Evolutionary conservation across 208 protist species (phyloP), one percentile per base, ranked within the genome.

Genomic region (Angomonas deanei): DNA sequence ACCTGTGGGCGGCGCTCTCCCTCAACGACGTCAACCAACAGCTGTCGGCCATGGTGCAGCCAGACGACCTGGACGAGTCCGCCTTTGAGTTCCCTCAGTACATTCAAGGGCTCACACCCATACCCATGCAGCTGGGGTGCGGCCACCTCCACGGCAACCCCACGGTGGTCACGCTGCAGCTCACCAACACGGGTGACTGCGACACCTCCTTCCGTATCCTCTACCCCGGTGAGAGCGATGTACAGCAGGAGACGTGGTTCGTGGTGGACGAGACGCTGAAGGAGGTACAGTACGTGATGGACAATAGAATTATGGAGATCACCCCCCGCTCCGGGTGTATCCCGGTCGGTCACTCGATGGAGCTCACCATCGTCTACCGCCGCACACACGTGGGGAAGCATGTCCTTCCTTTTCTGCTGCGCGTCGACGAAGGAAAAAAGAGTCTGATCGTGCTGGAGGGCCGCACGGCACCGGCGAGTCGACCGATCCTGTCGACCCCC

Each of bases 181-280:
- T 97, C 17, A 66, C 84, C 55, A 97, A 97, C 79, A 78, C 74
- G 15, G 85, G 88, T 17, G 75, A 71, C 54, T 88, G 90, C 58
- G 64, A 73, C 0, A 78, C 79, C 0, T 62, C 72, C n/a, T 97
- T 87, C 59, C 60, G 64, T 28, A 68, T 97, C 28, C 82, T 77
- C 72, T 77, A 93, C 39, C 94, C 94, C n/a, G 88, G 68, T 11
- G 85, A 97, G 59, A 82, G 79, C 50, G 90, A 96, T 28, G 80
- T 91, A 17, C 75, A 73, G 28, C 70, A 73, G 30, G 90, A 97
- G 74, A 73, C 68, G 34, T 97, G 94, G 92, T 92, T 84, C 34
- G 70, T 93, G 34, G 79, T 89, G 36, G 84, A 92, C 62, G 78
- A 73, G 56, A 78, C 84, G 39, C 71, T 95, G 21, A 63, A 74